A percentile compares a stretch with the other conserved stretches of the same genome.
These are phyloP conservation scores for Backusella mclennaniae DNA, from an alignment of 192 early-diverging fungal species.

Conservation along the genomic window DNA sequence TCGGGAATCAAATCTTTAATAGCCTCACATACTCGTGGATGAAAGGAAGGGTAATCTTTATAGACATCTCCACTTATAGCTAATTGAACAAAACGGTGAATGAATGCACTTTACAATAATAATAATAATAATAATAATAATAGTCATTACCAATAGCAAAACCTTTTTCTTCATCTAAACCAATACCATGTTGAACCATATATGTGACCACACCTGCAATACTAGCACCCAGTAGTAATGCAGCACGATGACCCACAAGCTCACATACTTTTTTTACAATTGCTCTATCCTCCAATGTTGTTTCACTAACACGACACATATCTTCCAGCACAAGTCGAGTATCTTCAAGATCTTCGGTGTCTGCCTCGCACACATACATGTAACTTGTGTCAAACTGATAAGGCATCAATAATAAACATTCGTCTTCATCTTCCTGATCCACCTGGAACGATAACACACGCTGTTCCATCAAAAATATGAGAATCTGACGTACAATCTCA, in stretches of 20 bases:
- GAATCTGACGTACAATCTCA: slow-evolving; percentile 77
- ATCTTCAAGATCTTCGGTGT: slow-evolving; percentile 60
- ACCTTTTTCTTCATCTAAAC: slow-evolving; percentile 18
- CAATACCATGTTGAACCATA: slow-evolving; percentile 34
- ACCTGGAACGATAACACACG: slow-evolving; percentile 55
- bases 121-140: not conserved
- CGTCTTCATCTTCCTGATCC: slow-evolving; percentile 27
- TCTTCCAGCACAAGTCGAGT: slow-evolving; percentile 71
- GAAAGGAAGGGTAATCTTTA: slow-evolving; percentile 39
- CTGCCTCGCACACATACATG: slow-evolving; percentile 69
- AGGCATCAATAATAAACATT: slow-evolving; percentile 54
- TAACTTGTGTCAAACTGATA: slow-evolving; percentile 76
- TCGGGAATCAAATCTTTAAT: slow-evolving; percentile 33
- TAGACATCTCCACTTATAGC: slow-evolving; percentile 42
- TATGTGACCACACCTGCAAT: slow-evolving; percentile 57
- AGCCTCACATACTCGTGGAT: slow-evolving; percentile 39
- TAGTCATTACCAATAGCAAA: slow-evolving; percentile 36
- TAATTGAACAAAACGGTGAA: not conserved
- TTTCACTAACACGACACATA: slow-evolving; percentile 59
- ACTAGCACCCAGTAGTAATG: slow-evolving; percentile 60
- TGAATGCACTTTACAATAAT: not conserved
- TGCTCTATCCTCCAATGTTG: slow-evolving; percentile 73
- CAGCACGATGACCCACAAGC: slow-evolving; percentile 68
- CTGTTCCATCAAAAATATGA: slow-evolving; percentile 77
- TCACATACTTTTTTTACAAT: slow-evolving; percentile 77